A percentile compares a stretch with the other conserved stretches of the same genome.
phyloP scores from a whole-genome alignment of 2,329 filamentous ascomycete genomes.

The Fusarium continuum region DNA sequence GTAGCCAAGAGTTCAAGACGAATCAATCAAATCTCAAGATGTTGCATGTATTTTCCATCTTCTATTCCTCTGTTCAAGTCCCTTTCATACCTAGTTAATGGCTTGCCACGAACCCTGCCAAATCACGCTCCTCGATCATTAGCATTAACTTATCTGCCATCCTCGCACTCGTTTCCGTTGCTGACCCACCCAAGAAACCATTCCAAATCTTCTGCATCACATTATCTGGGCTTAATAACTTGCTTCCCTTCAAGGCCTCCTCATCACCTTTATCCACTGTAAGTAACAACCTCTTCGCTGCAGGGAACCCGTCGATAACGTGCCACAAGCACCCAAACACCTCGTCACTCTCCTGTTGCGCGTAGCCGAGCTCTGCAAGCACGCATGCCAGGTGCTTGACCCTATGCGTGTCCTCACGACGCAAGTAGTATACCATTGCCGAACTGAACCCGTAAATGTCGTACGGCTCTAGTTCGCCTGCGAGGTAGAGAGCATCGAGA shows the following conservation, averaged over 20 bases:
- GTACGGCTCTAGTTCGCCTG: constrained; percentile 59
- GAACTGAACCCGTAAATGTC: constrained; percentile 57
- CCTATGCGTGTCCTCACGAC: constrained; percentile 53
- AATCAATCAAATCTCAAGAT: too few relatives aligned
- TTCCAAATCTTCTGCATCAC: constrained; percentile 60
- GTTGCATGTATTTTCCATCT: neutral
- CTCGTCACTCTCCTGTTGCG: constrained; percentile 54
- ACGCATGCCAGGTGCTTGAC: constrained; percentile 56
- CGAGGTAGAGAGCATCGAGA: constrained; percentile 57
- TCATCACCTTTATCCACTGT: constrained; percentile 53
- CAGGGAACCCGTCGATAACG: constrained; percentile 56
- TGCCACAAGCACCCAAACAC: constrained; percentile 60
- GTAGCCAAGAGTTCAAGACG: too few relatives aligned
- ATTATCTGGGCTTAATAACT: constrained; percentile 47
- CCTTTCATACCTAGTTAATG: constrained; percentile 9
- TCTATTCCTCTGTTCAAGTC: neutral
- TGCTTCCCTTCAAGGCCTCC: constrained; percentile 45
- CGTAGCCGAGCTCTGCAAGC: constrained; percentile 56
- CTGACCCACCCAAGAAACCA: constrained; percentile 55
- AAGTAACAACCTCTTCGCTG: constrained; percentile 50
- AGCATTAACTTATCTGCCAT: constrained; percentile 56
- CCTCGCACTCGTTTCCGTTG: constrained; percentile 50
- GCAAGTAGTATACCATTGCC: constrained; percentile 60
- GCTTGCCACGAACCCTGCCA: constrained; percentile 47
- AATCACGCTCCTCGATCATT: constrained; percentile 55